These are phyloP conservation scores for Microglena sp. DNA, from an alignment of 139 green algal species.

Conservation along the genomic window DNA sequence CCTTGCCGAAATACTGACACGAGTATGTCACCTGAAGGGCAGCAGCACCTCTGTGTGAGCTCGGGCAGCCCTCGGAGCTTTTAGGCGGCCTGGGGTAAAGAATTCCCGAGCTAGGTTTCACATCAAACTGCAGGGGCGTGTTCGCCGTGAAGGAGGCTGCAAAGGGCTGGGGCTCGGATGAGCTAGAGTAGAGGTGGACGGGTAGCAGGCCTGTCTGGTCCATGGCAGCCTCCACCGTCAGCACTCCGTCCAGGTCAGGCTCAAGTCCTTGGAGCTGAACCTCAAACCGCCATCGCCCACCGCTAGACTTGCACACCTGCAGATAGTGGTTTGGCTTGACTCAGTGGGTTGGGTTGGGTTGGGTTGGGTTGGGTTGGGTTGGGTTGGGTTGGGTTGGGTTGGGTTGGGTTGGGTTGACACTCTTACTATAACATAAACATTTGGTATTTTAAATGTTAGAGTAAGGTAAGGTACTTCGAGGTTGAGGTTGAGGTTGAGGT, in stretches of 20 bases:
- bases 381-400: too few relatives aligned
- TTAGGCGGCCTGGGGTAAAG: too few relatives aligned
- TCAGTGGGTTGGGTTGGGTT: too few relatives aligned
- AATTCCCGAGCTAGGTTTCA: slow-evolving; percentile 10
- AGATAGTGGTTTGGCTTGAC: slow-evolving; percentile 22
- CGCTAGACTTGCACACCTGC: slow-evolving; percentile 37
- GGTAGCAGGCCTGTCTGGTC: slow-evolving; percentile 9
- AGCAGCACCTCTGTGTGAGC: too few relatives aligned
- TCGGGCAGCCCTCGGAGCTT: too few relatives aligned
- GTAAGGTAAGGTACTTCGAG: too few relatives aligned
- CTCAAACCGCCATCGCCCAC: slow-evolving; percentile 48
- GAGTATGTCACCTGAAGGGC: too few relatives aligned
- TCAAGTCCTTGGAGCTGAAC: slow-evolving; percentile 36
- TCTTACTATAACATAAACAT: too few relatives aligned
- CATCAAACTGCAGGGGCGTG: slow-evolving; percentile 31
- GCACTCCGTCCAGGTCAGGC: slow-evolving; percentile 29
- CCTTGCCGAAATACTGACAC: slow-evolving; percentile 37
- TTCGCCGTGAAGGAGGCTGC: slow-evolving; percentile 33
- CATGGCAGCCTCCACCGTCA: slow-evolving; percentile 35
- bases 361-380: too few relatives aligned
- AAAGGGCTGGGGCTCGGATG: slow-evolving; percentile 26
- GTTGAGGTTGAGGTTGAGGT: too few relatives aligned
- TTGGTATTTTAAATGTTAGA: too few relatives aligned
- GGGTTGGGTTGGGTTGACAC: too few relatives aligned
- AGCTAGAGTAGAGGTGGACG: slow-evolving; percentile 15